These are phyloP conservation scores for Phylloporus arenicola DNA, from an alignment of 768 basidiomycete genomes.

Conservation along the genomic window DNA sequence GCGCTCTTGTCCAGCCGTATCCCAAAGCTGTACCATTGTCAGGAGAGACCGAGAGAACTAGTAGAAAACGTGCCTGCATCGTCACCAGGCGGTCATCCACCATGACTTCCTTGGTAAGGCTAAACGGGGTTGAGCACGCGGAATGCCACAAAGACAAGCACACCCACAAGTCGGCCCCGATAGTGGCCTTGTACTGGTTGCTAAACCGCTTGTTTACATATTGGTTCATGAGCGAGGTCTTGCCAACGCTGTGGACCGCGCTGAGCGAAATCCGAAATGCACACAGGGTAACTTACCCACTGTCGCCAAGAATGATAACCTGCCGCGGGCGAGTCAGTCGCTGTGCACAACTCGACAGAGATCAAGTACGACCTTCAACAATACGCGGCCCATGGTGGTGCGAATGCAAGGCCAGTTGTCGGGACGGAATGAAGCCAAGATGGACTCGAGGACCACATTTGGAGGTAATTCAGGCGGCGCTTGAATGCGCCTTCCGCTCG, in stretches of 20 bases:
- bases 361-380: constrained; percentile 62
- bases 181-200: constrained; percentile 99
- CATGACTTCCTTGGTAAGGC: constrained; percentile 97
- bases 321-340: constrained; percentile 28
- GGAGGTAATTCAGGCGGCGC: constrained; percentile 23
- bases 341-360: background rate
- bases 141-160: constrained; percentile 6
- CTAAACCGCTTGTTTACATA: constrained; percentile 99
- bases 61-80: constrained; percentile 72
- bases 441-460: no score
- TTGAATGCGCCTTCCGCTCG: constrained; percentile 5
- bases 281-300: constrained; percentile 54
- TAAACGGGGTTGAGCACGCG: constrained; percentile 27
- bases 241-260: constrained; percentile 68
- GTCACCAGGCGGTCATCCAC: constrained; percentile 97
- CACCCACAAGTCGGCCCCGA: constrained; percentile 92
- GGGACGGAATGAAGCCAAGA: no score
- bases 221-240: constrained; percentile 99
- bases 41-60: background rate
- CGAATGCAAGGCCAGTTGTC: no score
- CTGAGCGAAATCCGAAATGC: constrained; percentile 5
- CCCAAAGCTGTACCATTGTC: constrained; percentile 76
- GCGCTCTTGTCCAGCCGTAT: constrained; percentile 98
- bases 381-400: constrained; percentile 72
- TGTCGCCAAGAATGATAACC: constrained; percentile 99